Evolutionary conservation across 2,329 filamentous ascomycete species (phyloP).

Genomic region (Hysterium pulicare): DNA sequence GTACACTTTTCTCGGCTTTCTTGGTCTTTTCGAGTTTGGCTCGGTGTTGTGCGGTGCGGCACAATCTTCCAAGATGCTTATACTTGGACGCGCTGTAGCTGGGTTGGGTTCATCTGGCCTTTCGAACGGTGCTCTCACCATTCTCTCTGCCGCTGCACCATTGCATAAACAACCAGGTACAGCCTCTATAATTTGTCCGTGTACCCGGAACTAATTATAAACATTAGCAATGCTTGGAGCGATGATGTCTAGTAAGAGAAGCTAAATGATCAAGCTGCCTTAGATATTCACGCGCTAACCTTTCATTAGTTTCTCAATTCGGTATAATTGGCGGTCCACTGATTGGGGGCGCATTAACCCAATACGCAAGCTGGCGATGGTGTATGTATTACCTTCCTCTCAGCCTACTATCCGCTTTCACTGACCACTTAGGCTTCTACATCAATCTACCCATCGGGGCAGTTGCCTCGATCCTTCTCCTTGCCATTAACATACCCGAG

Average conservation of each 20-base stretch:
- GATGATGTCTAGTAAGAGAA: not conserved
- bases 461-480: not conserved
- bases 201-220: not conserved
- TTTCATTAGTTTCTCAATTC: conserved; percentile 24
- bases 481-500: not conserved
- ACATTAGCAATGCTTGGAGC: not conserved
- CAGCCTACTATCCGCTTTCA: too few species aligned
- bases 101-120: conserved; percentile 13
- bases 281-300: too few species aligned
- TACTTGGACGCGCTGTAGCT: conserved; percentile 16
- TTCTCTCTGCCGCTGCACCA: conserved; percentile 8
- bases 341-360: conserved; percentile 11
- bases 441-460: conserved; percentile 1
- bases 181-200: conserved; percentile 5
- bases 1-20: conserved; percentile 7
- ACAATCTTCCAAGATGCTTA: conserved; percentile 9
- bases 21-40: conserved; percentile 14
- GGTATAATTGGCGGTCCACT: not conserved
- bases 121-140: conserved; percentile 9
- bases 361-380: conserved; percentile 7
- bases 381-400: conserved; percentile 1
- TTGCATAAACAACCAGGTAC: conserved; percentile 10
- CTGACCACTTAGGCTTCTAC: not conserved
- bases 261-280: not conserved
- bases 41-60: conserved; percentile 10